Evolutionary conservation across 306 rosid genomes (phyloP), one percentile per base, ranked within the genome.

Genomic region (Oxytropis ochrocephala): DNA sequence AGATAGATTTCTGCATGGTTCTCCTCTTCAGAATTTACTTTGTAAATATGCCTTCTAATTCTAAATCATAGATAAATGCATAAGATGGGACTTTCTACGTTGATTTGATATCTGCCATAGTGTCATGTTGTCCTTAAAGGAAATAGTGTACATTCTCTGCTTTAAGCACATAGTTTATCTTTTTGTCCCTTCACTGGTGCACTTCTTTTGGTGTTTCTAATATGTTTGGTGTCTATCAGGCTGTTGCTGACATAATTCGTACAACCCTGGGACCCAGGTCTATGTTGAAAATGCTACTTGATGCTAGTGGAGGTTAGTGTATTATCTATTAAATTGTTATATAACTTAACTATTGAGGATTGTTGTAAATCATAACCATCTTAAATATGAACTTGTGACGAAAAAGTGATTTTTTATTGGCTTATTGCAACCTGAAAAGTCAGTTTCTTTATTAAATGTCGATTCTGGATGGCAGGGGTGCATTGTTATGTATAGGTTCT

Each of bases 201-300:
- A 4, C 10, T 18, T 16, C 16, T 42, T 61, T 51, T 69, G 16
- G 24, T 21, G 36, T 55, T 52, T 18, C 48, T 64, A 13, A 55
- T 56, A 49, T 64, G 8, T 1, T 35, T 38, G 49, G 17, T 70
- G 4, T 48, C 29, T 75, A 5, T 47, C 13, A 91, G 97, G 95
- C 97, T 66, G 97, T 91, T 70, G 96, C 96, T 46, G 97, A 91
- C 75, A 89, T 91, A 54, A 87, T 91, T 24, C 91, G 97, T 16
- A 91, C 97, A 48, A 91, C 97, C 2, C 60, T 91, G 86, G 97
- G 97, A 12, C 97, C 97, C 11, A 85, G 97, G 77, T 88, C 97
- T 75, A 91, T 91, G 97, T 74, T 91, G 65, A 91, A 91, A 81
- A 91, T 91, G 97, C 80, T 91, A 21, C 87, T 91, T 14, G 96